phyloP scores from a whole-genome alignment of 2,329 filamentous ascomycete species.

The Neofusicoccum umdonicola region DNA sequence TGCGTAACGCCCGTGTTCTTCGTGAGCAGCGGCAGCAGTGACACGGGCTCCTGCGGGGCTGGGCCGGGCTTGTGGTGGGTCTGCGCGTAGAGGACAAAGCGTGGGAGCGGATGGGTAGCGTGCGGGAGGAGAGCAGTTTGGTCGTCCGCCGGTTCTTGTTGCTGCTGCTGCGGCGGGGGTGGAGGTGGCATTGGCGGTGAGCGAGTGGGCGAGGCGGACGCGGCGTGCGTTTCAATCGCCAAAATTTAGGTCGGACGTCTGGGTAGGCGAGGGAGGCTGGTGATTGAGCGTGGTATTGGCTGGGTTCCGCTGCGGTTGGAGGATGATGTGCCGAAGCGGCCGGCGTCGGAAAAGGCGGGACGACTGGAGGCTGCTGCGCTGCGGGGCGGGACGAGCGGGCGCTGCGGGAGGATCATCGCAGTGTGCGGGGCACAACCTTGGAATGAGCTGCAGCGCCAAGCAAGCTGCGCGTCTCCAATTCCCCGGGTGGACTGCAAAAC shows the following conservation, averaged over 20 bases:
- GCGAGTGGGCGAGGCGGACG: background rate
- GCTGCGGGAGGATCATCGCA: background rate
- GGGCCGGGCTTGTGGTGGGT: slow-evolving; percentile 56
- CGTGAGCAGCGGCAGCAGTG: slow-evolving; percentile 60
- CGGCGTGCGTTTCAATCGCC: too few relatives aligned
- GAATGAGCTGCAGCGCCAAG: background rate
- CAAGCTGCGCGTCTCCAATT: background rate
- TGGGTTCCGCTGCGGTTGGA: background rate
- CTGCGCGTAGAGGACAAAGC: slow-evolving; percentile 62
- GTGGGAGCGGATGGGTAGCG: slow-evolving; percentile 24
- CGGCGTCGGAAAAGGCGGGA: background rate
- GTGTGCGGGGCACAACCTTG: background rate
- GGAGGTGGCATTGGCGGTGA: slow-evolving; percentile 24
- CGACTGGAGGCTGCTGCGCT: background rate
- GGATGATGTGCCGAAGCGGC: background rate
- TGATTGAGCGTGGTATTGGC: background rate
- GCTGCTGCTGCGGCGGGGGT: slow-evolving; percentile 22
- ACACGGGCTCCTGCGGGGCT: slow-evolving; percentile 50
- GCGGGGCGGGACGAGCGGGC: background rate
- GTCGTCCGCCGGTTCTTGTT: background rate
- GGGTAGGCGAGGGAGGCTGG: background rate
- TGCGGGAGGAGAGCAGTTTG: background rate
- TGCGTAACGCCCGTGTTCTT: slow-evolving; percentile 69
- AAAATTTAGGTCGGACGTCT: too few relatives aligned
- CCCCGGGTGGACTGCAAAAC: background rate